phyloP scores from a whole-genome alignment of 148 eudicot genomes.

The Hydrangea macrophylla region DNA sequence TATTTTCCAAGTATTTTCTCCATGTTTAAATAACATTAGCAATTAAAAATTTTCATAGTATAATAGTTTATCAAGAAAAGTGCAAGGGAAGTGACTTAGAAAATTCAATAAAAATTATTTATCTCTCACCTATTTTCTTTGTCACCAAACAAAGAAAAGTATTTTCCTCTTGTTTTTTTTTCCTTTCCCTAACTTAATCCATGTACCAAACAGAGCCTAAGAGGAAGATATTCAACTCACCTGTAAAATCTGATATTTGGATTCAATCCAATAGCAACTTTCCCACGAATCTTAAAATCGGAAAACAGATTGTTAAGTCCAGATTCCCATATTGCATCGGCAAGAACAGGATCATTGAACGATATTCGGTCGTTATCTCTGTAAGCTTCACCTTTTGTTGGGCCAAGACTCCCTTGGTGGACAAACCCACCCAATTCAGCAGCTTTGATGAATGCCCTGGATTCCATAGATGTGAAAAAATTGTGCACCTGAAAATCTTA shows the following conservation, averaged over 20 bases:
- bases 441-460: conserved; percentile 64
- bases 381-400: conserved; percentile 81
- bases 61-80: too few relatives aligned
- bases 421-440: conserved; percentile 85
- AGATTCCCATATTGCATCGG: conserved; percentile 65
- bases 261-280: conserved; percentile 83
- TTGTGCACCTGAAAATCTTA: conserved; percentile 65
- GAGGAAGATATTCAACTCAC: conserved; percentile 31
- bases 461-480: conserved; percentile 63
- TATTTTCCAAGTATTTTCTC: too few relatives aligned
- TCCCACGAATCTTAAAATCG: conserved; percentile 71
- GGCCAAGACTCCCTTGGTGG: conserved; percentile 98
- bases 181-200: too few relatives aligned
- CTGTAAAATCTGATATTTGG: conserved; percentile 91
- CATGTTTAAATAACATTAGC: too few relatives aligned
- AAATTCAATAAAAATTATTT: too few relatives aligned
- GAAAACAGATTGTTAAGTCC: conserved; percentile 61
- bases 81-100: too few relatives aligned
- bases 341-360: conserved; percentile 69
- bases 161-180: too few relatives aligned
- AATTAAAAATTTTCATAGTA: too few relatives aligned
- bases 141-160: too few relatives aligned
- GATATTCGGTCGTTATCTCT: conserved; percentile 93
- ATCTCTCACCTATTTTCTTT: too few relatives aligned
- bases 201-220: too few relatives aligned